A percentile compares a stretch with the other conserved stretches of the same genome.
Conservation (phyloP, 331 rosid genomes). For the Malus hybrid region DNA sequence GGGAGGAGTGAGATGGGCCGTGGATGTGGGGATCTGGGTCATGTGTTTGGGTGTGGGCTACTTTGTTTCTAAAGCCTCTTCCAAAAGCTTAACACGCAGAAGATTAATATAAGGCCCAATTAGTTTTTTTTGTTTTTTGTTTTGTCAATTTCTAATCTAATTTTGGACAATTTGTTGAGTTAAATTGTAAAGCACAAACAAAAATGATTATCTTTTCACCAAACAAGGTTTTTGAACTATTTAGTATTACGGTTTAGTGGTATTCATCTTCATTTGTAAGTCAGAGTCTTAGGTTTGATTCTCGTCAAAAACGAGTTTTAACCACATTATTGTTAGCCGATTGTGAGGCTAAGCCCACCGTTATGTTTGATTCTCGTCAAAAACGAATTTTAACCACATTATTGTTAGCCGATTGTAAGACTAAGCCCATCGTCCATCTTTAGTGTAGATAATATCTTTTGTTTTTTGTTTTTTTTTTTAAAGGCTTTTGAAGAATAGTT, state of each 20-base stretch:
- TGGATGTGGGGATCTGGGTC: constrained; percentile 51
- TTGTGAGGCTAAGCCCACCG: accelerated
- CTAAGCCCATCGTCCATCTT: accelerated
- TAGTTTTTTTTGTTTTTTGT: background rate
- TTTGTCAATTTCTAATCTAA: background rate
- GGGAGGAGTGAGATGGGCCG: constrained; percentile 45
- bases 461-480: too few species aligned
- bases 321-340: too few species aligned
- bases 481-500: too few species aligned
- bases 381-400: too few species aligned
- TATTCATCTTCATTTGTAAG: accelerated
- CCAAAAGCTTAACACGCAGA: constrained; percentile 26
- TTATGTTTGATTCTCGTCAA: accelerated
- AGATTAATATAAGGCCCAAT: constrained; percentile 10
- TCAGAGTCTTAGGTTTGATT: too few species aligned
- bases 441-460: too few species aligned
- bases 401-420: too few species aligned
- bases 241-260: too few species aligned
- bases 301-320: accelerated
- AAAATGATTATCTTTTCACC: too few species aligned
- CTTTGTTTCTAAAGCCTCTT: constrained; percentile 37
- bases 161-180: background rate
- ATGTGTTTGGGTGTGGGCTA: constrained; percentile 50
- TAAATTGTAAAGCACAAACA: too few species aligned
- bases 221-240: too few species aligned